Evolutionary conservation across 805 yeast species (phyloP).

Genomic region (Candida sphagnicola): DNA sequence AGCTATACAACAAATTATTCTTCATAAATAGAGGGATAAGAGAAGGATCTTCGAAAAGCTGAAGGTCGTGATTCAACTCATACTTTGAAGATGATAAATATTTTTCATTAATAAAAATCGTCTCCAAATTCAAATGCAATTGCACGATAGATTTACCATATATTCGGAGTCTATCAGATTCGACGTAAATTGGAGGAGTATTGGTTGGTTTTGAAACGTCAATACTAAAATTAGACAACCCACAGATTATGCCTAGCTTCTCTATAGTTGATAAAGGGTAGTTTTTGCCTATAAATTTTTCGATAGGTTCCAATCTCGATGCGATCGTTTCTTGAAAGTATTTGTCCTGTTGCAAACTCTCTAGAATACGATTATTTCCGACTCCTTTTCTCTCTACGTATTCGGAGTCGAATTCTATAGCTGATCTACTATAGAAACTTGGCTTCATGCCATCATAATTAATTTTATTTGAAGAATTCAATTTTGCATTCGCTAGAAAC

Average conservation of each 20-base stretch:
- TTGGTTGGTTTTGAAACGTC: not conserved
- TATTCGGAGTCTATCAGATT: slow-evolving; percentile 19
- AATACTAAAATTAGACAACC: slow-evolving; percentile 19
- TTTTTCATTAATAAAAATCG: slow-evolving; percentile 25
- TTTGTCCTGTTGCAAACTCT: slow-evolving; percentile 9
- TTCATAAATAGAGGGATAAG: slow-evolving; percentile 30
- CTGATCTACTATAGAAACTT: slow-evolving; percentile 13
- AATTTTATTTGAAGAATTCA: slow-evolving; percentile 10
- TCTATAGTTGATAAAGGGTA: slow-evolving; percentile 23
- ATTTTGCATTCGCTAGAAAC: slow-evolving; percentile 9
- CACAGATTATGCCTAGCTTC: slow-evolving; percentile 23
- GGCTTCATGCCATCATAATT: slow-evolving; percentile 11
- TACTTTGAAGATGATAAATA: slow-evolving; percentile 25
- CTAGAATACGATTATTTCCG: slow-evolving; percentile 9
- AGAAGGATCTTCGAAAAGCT: slow-evolving; percentile 14
- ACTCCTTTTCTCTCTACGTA: slow-evolving; percentile 8
- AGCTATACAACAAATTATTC: slow-evolving; percentile 19
- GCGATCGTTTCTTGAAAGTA: slow-evolving; percentile 8
- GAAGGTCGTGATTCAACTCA: slow-evolving; percentile 23
- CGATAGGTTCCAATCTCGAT: slow-evolving; percentile 15
- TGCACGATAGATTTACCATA: slow-evolving; percentile 23
- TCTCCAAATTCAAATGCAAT: slow-evolving; percentile 18
- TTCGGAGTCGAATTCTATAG: slow-evolving; percentile 12
- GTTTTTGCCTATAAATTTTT: slow-evolving; percentile 21
- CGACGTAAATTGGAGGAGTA: not conserved